Base-by-base conservation (phyloP, 2,329 filamentous ascomycete genomes). In the Colletotrichum kahawae region DNA sequence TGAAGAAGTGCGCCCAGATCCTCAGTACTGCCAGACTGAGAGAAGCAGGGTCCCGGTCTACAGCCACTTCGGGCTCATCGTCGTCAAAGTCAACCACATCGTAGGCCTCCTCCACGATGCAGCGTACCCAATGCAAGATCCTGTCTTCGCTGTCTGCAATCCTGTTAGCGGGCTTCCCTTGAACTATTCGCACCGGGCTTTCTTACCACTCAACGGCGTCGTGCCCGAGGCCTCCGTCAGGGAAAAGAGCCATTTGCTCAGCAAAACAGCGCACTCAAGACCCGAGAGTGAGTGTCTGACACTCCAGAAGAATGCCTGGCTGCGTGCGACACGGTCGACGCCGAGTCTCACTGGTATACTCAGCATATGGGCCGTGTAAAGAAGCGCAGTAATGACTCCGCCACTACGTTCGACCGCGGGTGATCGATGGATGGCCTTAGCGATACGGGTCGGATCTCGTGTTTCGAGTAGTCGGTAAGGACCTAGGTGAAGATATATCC, bases 301-400 rank as follows among this genome's bases (percentile, higher is more conserved):
- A 6, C 88, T 90, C 89, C 89, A 91, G 63, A 90, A 88, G 59
- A 90, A 89, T 0, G 89, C 88, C 66, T 91, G 89, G 18, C 88
- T 91, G 18, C 87, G 83, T 0, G 88, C 88, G 1, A 91, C 89
- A 16, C 87, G 85, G 67, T 90, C 88, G 18, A 91, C 87, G 0
- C 90, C 90, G 0, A 91, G 78, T 27, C 89, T 82, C 7, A 91
- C 89, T 0, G 90, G 90, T 0, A 90, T 90, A 63, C 89, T 90
- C 0, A 91, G 82, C 9, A 88, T 88, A 60, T 91, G 89, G 1
- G 88, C 87, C 1, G 88, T 86, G 76, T 91, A 90, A 0, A 91
- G 81, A 1, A 90, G 82, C 0, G 90, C 89, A 0, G 86, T 84
- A 5, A 88, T 84, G 4, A 88, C 80, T 1, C 87, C 85, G 56